Conservation (phyloP, 2,329 filamentous ascomycete species). For the Tympanopsis confertula region DNA sequence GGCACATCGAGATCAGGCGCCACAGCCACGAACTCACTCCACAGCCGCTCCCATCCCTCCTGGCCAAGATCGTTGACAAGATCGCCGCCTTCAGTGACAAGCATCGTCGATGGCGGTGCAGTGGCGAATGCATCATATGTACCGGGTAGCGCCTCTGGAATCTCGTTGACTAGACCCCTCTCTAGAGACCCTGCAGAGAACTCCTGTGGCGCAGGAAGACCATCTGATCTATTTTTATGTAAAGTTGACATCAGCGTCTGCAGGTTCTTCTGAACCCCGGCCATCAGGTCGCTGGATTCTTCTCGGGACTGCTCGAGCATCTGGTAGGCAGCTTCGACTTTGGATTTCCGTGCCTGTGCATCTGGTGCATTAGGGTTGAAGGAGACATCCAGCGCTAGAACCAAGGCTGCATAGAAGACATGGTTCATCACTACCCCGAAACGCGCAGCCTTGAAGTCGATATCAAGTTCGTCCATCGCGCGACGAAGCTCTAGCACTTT, state of each 20-base stretch:
- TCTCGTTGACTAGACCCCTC: too few species aligned
- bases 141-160: too few species aligned
- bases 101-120: too few species aligned
- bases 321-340: constrained; percentile 2
- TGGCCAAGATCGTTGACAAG: too few species aligned
- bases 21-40: constrained; percentile 4
- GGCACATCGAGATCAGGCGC: constrained; percentile 3
- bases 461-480: constrained; percentile 1
- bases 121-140: too few species aligned
- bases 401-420: constrained; percentile 4
- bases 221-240: constrained; percentile 2
- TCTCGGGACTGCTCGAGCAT: constrained; percentile 3
- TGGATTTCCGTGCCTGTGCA: constrained; percentile 3
- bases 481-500: constrained; percentile 5
- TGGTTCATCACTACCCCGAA: constrained; percentile 4
- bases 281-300: constrained; percentile 2
- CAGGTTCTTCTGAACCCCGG: constrained; percentile 3
- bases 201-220: too few species aligned
- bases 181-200: too few species aligned
- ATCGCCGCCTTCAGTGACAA: too few species aligned
- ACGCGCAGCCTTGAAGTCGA: constrained; percentile 1
- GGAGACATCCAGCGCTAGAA: constrained; percentile 3
- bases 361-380: constrained; percentile 4
- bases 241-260: constrained; percentile 3
- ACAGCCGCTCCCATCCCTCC: constrained; percentile 3